Conservation (phyloP, 331 rosid genomes). For the Ulmus americana region DNA sequence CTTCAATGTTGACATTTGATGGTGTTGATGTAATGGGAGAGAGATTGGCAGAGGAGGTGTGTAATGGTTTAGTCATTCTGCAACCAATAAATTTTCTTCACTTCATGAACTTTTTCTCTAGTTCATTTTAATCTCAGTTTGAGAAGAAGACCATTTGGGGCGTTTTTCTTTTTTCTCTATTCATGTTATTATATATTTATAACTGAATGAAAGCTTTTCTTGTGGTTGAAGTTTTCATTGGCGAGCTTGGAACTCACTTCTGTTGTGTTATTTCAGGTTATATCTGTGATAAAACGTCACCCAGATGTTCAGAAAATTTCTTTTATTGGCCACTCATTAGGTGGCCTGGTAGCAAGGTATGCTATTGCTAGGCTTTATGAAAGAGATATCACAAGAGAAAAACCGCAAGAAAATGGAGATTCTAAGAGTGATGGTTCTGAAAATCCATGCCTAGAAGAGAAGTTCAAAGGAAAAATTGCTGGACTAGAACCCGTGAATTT, state of each 20-base stretch:
- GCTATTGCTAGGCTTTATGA: constrained; percentile 75
- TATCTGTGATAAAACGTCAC: constrained; percentile 56
- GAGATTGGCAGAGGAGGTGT: constrained; percentile 79
- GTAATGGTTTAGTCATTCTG: constrained; percentile 9
- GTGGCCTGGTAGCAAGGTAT: constrained; percentile 82
- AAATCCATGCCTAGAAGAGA: constrained; percentile 31
- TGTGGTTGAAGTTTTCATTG: constrained; percentile 13
- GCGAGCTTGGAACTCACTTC: constrained; percentile 14
- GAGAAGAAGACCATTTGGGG: neutral
- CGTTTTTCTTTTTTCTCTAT: neutral
- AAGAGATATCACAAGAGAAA: constrained; percentile 33
- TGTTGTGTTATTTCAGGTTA: constrained; percentile 42
- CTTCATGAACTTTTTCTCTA: too few species aligned
- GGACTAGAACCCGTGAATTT: constrained; percentile 81
- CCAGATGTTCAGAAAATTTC: constrained; percentile 69
- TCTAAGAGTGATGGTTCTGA: constrained; percentile 28
- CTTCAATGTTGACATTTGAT: constrained; percentile 58
- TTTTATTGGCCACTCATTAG: constrained; percentile 77
- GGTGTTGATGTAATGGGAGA: constrained; percentile 88
- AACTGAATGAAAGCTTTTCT: neutral
- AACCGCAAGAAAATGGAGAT: constrained; percentile 37
- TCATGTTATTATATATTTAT: neutral
- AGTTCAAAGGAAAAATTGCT: constrained; percentile 62
- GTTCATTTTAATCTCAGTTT: too few species aligned
- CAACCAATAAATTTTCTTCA: neutral